A percentile compares a stretch with the other conserved stretches of the same genome.
Evolutionary conservation across 352 stramenopile species (phyloP).

Genomic region (Globisporangium spinosum): DNA sequence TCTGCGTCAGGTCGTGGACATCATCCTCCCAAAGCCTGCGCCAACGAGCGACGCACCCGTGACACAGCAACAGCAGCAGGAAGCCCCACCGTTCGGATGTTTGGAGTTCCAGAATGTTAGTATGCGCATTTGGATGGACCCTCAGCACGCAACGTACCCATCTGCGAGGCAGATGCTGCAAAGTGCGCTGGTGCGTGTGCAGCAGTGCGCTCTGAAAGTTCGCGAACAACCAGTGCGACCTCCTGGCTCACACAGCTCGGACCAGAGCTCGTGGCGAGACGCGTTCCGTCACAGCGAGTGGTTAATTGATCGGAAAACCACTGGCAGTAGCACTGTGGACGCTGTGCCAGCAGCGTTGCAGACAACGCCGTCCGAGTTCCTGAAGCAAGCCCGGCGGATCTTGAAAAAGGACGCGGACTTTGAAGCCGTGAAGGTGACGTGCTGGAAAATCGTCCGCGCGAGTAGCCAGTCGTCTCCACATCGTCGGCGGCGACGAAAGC

Average conservation of each 20-base stretch:
- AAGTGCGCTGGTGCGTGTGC: conserved; percentile 14
- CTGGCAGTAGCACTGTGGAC: no score
- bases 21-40: conserved; percentile 3
- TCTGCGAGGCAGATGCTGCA: conserved; percentile 16
- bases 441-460: conserved; percentile 13
- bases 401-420: conserved; percentile 21
- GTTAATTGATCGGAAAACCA: background rate
- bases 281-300: conserved; percentile 26
- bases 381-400: conserved; percentile 10
- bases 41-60: background rate
- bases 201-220: conserved; percentile 8
- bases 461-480: background rate
- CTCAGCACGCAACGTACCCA: background rate
- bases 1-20: conserved; percentile 7
- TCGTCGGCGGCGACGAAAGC: background rate
- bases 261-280: conserved; percentile 9
- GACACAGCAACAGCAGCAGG: conserved; percentile 1
- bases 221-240: background rate
- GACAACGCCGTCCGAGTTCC: conserved; percentile 11
- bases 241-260: background rate
- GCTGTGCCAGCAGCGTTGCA: background rate
- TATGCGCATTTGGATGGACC: conserved; percentile 39
- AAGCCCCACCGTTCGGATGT: conserved; percentile 26
- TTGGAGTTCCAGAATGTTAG: conserved; percentile 30
- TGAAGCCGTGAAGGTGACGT: conserved; percentile 21